Base-by-base conservation (phyloP, 306 rosid species). In the Ceratonia siliqua region DNA sequence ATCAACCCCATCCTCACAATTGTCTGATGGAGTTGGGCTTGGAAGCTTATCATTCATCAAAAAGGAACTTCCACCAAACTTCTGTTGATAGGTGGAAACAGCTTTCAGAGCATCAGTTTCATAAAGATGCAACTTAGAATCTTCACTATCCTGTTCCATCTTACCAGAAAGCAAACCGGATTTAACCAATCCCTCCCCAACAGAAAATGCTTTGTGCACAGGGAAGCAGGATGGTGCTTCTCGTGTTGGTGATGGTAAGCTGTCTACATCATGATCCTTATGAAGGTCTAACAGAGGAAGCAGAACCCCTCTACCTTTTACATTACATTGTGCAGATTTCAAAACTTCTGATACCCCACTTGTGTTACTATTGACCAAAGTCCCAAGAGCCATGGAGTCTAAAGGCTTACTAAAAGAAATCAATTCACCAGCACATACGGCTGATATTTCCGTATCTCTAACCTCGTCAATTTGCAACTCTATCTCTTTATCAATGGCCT, bases 1-100 rank as follows among this genome's bases (percentile, higher is more conserved):
- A 78, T 92, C 96, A 72, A 30, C 81, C 81, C 73, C 85, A 42
- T 72, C 75, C 48, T 75, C 92, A 52, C 78, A 55, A 25, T 92
- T 93, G 65, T 86, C 99, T 4, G 99, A 95, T 41, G 99, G 99
- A 22, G 99, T 95, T 79, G 99, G 99, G 81, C 99, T 95, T 66
- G 99, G 99, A 85, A 95, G 96, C 50, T 82, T 78, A 77, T 92
- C 98, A 82, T 50, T 68, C 39, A 78, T 83, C 32, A 84, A 72
- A 77, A 82, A 88, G 22, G 99, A 90, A 79, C 86, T 85, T 74
- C 88, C 91, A 72, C 90, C 90, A 82, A 95, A 94, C 83, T 88
- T 95, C 80, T 92, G 99, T 74, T 95, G 99, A 85, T 95, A 95
- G 9, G 88, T 41, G 24, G 99, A 95, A 79, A 95, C 89, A 76